These are phyloP conservation scores for Yarrowia sp. DNA, from an alignment of 805 yeast species.

Conservation along the genomic window DNA sequence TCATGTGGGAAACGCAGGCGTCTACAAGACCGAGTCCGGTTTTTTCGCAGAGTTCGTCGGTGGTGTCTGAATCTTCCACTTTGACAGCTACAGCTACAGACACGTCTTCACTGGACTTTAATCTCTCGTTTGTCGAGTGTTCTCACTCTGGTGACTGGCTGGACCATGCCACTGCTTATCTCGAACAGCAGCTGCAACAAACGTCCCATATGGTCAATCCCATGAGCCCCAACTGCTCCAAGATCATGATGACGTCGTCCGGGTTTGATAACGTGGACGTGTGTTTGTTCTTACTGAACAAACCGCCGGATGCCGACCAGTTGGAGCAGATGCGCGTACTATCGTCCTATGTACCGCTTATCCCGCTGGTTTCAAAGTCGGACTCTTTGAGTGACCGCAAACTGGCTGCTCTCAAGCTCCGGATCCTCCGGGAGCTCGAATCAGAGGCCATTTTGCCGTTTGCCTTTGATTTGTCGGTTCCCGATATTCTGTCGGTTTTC, in stretches of 20 bases:
- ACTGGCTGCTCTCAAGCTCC: conserved; percentile 1
- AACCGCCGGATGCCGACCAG: neutral
- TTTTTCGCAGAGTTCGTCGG: conserved; percentile 16
- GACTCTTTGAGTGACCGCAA: neutral
- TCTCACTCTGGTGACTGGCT: conserved; percentile 29
- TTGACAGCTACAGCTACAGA: neutral
- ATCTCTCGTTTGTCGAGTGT: conserved; percentile 32
- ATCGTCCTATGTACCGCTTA: neutral
- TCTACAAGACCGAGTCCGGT: conserved; percentile 35
- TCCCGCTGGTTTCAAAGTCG: conserved; percentile 2
- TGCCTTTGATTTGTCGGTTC: neutral
- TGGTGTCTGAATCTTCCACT: conserved; percentile 7
- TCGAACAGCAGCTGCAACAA: conserved; percentile 32
- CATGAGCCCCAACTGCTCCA: conserved; percentile 30
- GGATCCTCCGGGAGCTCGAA: neutral
- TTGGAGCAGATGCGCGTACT: conserved; percentile 10
- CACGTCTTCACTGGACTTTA: conserved; percentile 30
- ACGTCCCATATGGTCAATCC: conserved; percentile 32
- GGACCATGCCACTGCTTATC: conserved; percentile 31
- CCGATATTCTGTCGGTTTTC: neutral
- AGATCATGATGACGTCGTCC: conserved; percentile 31
- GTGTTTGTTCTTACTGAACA: conserved; percentile 33
- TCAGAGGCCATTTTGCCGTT: neutral
- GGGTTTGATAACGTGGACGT: conserved; percentile 29
- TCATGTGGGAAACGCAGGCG: conserved; percentile 30